Evolutionary conservation across 164 flowering plant species (phyloP).

Genomic region (Annona cherimola): DNA sequence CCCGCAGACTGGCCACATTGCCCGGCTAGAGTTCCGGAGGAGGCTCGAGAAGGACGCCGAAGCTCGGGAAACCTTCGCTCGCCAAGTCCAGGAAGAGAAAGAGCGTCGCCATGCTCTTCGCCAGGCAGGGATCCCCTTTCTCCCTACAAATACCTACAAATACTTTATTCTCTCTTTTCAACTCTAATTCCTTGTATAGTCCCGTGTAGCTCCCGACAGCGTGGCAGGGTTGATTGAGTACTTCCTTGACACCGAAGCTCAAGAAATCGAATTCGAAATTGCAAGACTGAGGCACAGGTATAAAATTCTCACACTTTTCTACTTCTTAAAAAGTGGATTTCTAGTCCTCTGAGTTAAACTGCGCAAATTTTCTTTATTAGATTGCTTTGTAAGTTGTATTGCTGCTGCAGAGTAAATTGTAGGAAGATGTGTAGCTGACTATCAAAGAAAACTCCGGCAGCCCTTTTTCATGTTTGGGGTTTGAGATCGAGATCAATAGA

Average conservation of each 20-base stretch:
- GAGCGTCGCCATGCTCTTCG: slow-evolving; percentile 61
- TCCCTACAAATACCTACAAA: background rate
- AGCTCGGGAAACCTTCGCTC: slow-evolving; percentile 69
- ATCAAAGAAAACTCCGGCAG: background rate
- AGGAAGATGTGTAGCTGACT: background rate
- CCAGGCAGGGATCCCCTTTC: slow-evolving; percentile 24
- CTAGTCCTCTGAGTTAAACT: background rate
- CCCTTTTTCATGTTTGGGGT: background rate
- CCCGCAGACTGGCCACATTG: slow-evolving; percentile 73
- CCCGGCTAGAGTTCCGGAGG: slow-evolving; percentile 55
- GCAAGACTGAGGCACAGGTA: slow-evolving; percentile 73
- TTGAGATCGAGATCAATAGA: background rate
- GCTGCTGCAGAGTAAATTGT: background rate
- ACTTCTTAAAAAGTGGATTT: slow-evolving; percentile 1
- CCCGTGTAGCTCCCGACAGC: slow-evolving; percentile 69
- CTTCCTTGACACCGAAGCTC: slow-evolving; percentile 93
- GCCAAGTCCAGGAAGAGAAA: slow-evolving; percentile 67
- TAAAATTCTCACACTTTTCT: slow-evolving; percentile 9
- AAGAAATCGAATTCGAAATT: slow-evolving; percentile 80
- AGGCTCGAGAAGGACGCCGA: slow-evolving; percentile 71
- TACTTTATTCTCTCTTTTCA: background rate
- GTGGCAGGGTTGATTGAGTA: slow-evolving; percentile 61
- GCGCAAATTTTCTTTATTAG: background rate
- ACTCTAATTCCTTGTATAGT: slow-evolving; percentile 26
- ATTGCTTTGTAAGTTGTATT: background rate